phyloP scores from a whole-genome alignment of 1,284 basidiomycete species.

The Schizophyllum commune region DNA sequence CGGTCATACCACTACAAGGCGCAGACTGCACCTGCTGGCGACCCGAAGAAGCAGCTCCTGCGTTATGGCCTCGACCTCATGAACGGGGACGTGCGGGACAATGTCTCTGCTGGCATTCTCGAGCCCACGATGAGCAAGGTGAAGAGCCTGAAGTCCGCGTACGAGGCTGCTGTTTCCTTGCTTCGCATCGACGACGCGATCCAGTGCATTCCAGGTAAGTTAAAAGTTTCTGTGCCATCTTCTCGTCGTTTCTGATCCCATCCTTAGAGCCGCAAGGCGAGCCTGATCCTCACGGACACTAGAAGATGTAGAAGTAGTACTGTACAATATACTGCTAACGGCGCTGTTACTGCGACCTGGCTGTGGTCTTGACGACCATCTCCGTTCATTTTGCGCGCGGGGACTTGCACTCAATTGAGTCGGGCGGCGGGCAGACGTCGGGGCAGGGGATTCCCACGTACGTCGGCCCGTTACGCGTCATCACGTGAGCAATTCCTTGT shows the following conservation, averaged over 20 bases:
- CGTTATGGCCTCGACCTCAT: conserved; percentile 95
- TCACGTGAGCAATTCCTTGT: neutral
- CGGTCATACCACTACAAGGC: conserved; percentile 97
- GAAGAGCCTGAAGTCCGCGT: conserved; percentile 91
- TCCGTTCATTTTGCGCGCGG: neutral
- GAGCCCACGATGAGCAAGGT: conserved; percentile 98
- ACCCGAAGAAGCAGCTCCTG: conserved; percentile 93
- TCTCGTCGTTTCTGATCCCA: conserved; percentile 5
- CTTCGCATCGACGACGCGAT: conserved; percentile 95
- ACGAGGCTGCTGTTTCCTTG: conserved; percentile 93
- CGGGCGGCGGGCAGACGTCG: neutral
- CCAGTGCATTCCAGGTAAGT: conserved; percentile 73
- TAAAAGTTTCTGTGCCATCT: neutral
- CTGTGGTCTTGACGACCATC: neutral
- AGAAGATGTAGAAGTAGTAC: conserved; percentile 8
- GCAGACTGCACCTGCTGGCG: conserved; percentile 83
- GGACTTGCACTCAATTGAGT: neutral
- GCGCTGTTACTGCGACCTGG: neutral
- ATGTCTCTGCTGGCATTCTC: conserved; percentile 87
- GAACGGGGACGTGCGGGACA: conserved; percentile 93
- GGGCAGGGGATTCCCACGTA: neutral
- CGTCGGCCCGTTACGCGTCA: neutral
- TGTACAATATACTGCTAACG: neutral
- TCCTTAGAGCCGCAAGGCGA: conserved; percentile 64
- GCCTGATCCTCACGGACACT: conserved; percentile 52